Conservation (phyloP, 2,329 filamentous ascomycete genomes). For the Laburnicola sp. region DNA sequence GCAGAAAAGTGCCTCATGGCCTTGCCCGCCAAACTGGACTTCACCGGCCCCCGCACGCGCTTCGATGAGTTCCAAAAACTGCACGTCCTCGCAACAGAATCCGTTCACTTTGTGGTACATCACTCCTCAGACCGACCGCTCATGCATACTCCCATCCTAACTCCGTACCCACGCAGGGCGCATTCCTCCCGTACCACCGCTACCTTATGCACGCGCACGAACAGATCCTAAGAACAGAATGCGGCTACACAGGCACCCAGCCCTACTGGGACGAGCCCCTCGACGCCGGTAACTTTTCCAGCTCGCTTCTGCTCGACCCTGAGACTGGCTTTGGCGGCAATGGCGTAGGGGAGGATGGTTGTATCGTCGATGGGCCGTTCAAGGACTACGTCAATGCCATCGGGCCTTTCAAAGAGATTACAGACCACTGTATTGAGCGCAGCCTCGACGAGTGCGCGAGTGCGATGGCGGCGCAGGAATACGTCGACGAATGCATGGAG, state of each 20-base stretch:
- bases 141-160: neutral
- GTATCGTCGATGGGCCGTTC: slow-evolving; percentile 26
- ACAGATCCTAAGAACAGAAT: slow-evolving; percentile 31
- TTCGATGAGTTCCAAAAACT: slow-evolving; percentile 8
- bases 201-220: slow-evolving; percentile 40
- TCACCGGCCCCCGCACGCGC: neutral
- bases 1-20: slow-evolving; percentile 12
- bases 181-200: slow-evolving; percentile 46
- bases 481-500: slow-evolving; percentile 17
- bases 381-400: slow-evolving; percentile 21
- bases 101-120: slow-evolving; percentile 5
- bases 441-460: slow-evolving; percentile 15
- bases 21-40: neutral
- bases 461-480: neutral
- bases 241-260: slow-evolving; percentile 39
- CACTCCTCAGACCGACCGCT: neutral
- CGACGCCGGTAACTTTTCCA: slow-evolving; percentile 23
- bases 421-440: slow-evolving; percentile 27
- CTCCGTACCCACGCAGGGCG: slow-evolving; percentile 5
- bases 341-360: slow-evolving; percentile 13
- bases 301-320: slow-evolving; percentile 17
- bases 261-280: slow-evolving; percentile 31
- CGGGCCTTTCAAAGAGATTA: slow-evolving; percentile 15
- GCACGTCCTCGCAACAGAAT: neutral
- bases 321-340: slow-evolving; percentile 24